Conservation (phyloP, 169 alveolate genomes). For the Theileria equi region DNA sequence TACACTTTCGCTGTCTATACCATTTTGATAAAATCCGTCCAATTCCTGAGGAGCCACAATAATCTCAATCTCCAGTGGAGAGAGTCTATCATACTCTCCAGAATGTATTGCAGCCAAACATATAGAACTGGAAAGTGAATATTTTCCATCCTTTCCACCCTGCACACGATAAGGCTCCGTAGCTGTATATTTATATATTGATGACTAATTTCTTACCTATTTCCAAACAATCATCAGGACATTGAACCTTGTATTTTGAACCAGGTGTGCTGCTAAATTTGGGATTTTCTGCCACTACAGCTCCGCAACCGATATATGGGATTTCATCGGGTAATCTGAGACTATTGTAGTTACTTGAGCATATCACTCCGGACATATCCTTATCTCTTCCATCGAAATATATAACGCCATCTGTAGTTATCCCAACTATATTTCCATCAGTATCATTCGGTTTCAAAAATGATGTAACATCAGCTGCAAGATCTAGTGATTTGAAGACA, state of each 20-base stretch:
- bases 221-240: constrained; percentile 83
- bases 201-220: constrained; percentile 51
- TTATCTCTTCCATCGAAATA: constrained; percentile 66
- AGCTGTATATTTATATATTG: neutral
- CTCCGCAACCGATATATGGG: constrained; percentile 69
- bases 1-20: constrained; percentile 72
- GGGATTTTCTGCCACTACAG: constrained; percentile 66
- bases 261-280: constrained; percentile 78
- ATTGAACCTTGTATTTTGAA: constrained; percentile 67
- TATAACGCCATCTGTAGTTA: constrained; percentile 55
- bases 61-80: constrained; percentile 61
- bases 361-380: constrained; percentile 74
- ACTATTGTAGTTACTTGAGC: constrained; percentile 67
- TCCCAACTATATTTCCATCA: constrained; percentile 64
- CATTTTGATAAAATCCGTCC: constrained; percentile 78
- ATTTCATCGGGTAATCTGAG: constrained; percentile 70
- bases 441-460: neutral
- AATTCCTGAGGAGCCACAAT: constrained; percentile 72
- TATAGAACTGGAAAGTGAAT: constrained; percentile 79
- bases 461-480: constrained; percentile 34
- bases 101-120: constrained; percentile 85
- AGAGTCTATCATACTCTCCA: constrained; percentile 71
- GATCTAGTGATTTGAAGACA: constrained; percentile 52
- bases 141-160: constrained; percentile 82
- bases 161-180: constrained; percentile 52